Percentiles rank a stretch among this genome's conserved stretches.
phyloP scores from a whole-genome alignment of 2,329 filamentous ascomycete species.

The Huntiella abstrusa region DNA sequence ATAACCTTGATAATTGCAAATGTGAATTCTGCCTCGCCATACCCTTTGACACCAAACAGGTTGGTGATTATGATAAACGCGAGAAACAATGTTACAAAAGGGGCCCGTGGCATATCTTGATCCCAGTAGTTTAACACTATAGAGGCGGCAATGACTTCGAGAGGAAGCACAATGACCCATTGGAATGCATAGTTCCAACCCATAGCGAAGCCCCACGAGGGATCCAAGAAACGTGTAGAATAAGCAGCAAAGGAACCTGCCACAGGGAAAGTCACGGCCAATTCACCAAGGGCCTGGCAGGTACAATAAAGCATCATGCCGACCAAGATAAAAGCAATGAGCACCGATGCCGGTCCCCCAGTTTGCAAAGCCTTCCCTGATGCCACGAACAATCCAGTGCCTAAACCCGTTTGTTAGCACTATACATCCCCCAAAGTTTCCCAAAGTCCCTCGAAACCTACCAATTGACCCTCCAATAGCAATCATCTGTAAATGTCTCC shows the following conservation, averaged over 20 bases:
- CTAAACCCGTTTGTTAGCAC: slow-evolving; percentile 20
- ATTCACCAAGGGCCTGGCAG: slow-evolving; percentile 76
- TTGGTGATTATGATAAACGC: slow-evolving; percentile 62
- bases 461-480: slow-evolving; percentile 86
- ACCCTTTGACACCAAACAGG: slow-evolving; percentile 71
- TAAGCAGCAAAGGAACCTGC: slow-evolving; percentile 85
- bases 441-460: slow-evolving; percentile 17
- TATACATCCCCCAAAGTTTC: neutral
- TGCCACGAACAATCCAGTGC: slow-evolving; percentile 72
- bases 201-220: slow-evolving; percentile 90
- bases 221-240: slow-evolving; percentile 80
- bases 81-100: slow-evolving; percentile 72
- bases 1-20: slow-evolving; percentile 75
- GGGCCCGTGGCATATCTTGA: slow-evolving; percentile 40
- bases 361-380: slow-evolving; percentile 51
- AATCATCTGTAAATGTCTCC: slow-evolving; percentile 89
- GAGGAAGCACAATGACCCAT: slow-evolving; percentile 66
- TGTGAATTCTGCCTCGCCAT: slow-evolving; percentile 76
- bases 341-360: slow-evolving; percentile 59
- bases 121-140: slow-evolving; percentile 75
- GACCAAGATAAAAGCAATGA: slow-evolving; percentile 62
- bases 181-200: slow-evolving; percentile 80
- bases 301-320: slow-evolving; percentile 83
- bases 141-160: slow-evolving; percentile 75
- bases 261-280: slow-evolving; percentile 78